A percentile compares a stretch with the other conserved stretches of the same genome.
These are phyloP conservation scores for Aspergillus saccharolyticus DNA, from an alignment of 495 filamentous ascomycete species.

Conservation along the genomic window DNA sequence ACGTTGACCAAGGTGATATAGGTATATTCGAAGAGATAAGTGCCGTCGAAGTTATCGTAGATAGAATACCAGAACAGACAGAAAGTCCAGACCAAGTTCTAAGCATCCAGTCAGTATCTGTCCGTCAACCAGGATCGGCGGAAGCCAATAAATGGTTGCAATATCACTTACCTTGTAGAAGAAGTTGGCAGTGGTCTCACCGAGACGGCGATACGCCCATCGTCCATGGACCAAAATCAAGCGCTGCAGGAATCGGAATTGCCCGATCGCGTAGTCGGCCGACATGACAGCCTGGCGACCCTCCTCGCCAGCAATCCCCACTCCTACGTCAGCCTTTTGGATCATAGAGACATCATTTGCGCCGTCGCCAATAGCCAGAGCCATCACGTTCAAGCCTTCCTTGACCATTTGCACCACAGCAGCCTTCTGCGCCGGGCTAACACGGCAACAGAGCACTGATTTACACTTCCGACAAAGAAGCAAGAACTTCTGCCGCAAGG, in stretches of 20 bases:
- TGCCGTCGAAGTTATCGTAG: constrained; percentile 86
- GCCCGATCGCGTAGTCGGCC: constrained; percentile 93
- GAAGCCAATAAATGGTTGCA: background rate
- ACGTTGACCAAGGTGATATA: constrained; percentile 94
- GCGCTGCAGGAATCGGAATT: constrained; percentile 87
- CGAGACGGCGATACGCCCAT: constrained; percentile 89
- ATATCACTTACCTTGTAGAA: constrained; percentile 83
- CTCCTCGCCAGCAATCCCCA: constrained; percentile 94
- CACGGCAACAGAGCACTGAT: constrained; percentile 91
- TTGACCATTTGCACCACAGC: constrained; percentile 96
- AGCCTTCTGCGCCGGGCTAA: constrained; percentile 93
- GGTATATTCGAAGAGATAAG: constrained; percentile 93
- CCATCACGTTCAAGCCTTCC: constrained; percentile 87
- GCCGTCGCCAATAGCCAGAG: constrained; percentile 88
- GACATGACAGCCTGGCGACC: constrained; percentile 96
- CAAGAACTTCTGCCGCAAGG: constrained; percentile 81
- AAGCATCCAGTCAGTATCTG: background rate
- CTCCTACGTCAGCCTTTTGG: constrained; percentile 96
- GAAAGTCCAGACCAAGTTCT: constrained; percentile 96
- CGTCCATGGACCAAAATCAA: constrained; percentile 88
- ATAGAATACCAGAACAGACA: constrained; percentile 95
- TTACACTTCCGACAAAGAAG: constrained; percentile 93
- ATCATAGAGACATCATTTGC: constrained; percentile 99
- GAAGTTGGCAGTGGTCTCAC: constrained; percentile 92
- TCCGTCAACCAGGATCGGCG: constrained; percentile 11